Base-by-base conservation (phyloP, 2,329 filamentous ascomycete species). In the Beauveria bassiana region DNA sequence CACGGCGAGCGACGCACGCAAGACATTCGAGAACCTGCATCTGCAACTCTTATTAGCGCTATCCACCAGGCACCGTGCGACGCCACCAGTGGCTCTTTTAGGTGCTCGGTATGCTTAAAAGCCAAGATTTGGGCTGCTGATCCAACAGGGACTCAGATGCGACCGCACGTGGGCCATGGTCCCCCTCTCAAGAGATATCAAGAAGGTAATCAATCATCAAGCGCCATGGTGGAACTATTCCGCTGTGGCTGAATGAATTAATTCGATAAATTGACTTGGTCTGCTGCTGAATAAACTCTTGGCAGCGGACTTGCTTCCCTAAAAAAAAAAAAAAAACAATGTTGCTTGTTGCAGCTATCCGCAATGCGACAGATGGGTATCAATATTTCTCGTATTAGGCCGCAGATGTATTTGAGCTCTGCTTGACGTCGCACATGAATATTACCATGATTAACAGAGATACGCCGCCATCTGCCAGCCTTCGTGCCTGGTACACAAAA, bases 31-130 rank as follows among this genome's bases (percentile, higher is more conserved):
- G 28, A 20, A 16, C 12, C 12, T 38, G 34, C 14, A 14, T 38
- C 22, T n/a, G 24, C 10, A 28, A 16, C 6, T 34, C 42, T 43
- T 10, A 4, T 46, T 26, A 57, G 55, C 6, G 55, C 31, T 34
- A 40, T 51, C 46, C 56, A 59, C 56, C 49, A 60, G 34, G 46
- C 38, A 51, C 45, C 31, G 28, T 34, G 46, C 38, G 46, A 28
- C 56, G 56, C 56, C 57, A 59, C 57, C n/a, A 52, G 26, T 26
- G 18, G 18, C 42, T 53, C 51, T 53, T 53, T 40, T 38, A 26
- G 16, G 42, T 53, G n/a, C 22, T 46, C 58, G 47, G 42, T 53
- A 52, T 46, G 50, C 58, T 53, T 53, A 47, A 60, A 52, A 47
- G 49, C 49, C 49, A 20, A 14, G 26, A 40, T 16, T 26, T 46